phyloP scores from a whole-genome alignment of 2,329 filamentous ascomycete species.

The Neofusicoccum sp. region DNA sequence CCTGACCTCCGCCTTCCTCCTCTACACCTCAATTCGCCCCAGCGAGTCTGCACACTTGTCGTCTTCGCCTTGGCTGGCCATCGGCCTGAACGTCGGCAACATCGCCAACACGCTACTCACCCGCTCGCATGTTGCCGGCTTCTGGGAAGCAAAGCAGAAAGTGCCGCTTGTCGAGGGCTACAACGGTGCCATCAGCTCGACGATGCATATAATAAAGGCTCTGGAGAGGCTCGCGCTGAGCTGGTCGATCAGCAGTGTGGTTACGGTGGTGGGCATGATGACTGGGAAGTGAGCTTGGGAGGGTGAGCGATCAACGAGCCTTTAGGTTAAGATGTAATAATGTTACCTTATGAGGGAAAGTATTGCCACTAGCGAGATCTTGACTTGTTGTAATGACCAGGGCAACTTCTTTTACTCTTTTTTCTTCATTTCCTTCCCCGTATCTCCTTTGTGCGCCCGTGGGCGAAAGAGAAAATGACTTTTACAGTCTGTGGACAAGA shows the following conservation, averaged over 20 bases:
- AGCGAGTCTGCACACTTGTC: not conserved
- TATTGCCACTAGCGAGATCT: too few relatives aligned
- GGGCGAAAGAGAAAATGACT: too few relatives aligned
- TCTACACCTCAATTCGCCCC: slow-evolving; percentile 17
- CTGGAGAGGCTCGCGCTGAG: not conserved
- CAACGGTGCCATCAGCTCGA: slow-evolving; percentile 33
- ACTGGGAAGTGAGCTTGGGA: not conserved
- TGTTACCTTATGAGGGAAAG: too few relatives aligned
- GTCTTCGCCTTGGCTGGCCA: slow-evolving; percentile 11
- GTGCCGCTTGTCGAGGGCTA: slow-evolving; percentile 37
- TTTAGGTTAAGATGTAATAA: too few relatives aligned
- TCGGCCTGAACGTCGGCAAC: slow-evolving; percentile 21
- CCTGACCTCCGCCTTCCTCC: slow-evolving; percentile 25
- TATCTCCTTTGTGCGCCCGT: too few relatives aligned
- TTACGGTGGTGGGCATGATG: not conserved
- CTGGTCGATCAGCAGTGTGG: not conserved
- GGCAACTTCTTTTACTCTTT: too few relatives aligned
- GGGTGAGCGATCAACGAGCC: too few relatives aligned
- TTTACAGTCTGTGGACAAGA: too few relatives aligned
- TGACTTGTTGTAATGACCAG: too few relatives aligned
- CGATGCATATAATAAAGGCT: not conserved
- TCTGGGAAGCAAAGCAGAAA: slow-evolving; percentile 33
- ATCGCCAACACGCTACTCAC: slow-evolving; percentile 22
- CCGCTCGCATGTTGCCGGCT: slow-evolving; percentile 29
- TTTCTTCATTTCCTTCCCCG: too few relatives aligned